A percentile compares a stretch with the other conserved stretches of the same genome.
Evolutionary conservation across 2,329 filamentous ascomycete genomes (phyloP).

Genomic region (Trichophyton verrucosum): DNA sequence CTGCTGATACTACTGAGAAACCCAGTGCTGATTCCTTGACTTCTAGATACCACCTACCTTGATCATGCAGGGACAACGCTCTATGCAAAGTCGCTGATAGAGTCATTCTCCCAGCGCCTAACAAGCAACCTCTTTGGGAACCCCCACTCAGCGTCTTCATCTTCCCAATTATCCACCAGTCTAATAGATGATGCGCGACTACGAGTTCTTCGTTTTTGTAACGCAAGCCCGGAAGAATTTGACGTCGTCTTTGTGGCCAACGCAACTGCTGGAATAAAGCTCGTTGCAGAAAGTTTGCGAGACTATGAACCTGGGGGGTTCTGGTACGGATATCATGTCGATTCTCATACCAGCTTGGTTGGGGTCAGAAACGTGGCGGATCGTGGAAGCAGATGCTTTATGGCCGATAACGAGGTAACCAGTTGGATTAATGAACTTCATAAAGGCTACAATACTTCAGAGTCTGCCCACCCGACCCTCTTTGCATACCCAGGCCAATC

Average conservation of each 20-base stretch:
- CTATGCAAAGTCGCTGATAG: conserved; percentile 67
- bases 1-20: not conserved
- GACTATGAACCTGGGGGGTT: conserved; percentile 53
- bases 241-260: conserved; percentile 88
- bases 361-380: conserved; percentile 63
- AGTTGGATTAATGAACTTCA: conserved; percentile 45
- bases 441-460: not conserved
- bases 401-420: conserved; percentile 49
- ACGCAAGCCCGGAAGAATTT: conserved; percentile 67
- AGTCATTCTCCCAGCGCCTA: conserved; percentile 67
- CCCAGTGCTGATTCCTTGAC: not conserved
- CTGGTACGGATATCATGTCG: conserved; percentile 68
- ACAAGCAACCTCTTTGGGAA: conserved; percentile 72
- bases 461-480: conserved; percentile 30
- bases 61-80: conserved; percentile 93
- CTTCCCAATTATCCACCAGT: conserved; percentile 63
- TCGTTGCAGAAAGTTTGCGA: conserved; percentile 67
- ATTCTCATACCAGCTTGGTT: conserved; percentile 76
- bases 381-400: conserved; percentile 51
- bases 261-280: conserved; percentile 78
- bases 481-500: conserved; percentile 87
- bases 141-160: conserved; percentile 72
- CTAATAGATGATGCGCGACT: conserved; percentile 66
- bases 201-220: conserved; percentile 61
- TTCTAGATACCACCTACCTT: conserved; percentile 61